phyloP scores from a whole-genome alignment of 345 rosid species.

The rapeseed (Brassica napus) region Da-Ae NC_063438.1:19725501-19726000 shows the following conservation, averaged over 20 bases:
- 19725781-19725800: neutral
- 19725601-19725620: too few relatives aligned
- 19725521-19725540: constrained; percentile 97
- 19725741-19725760: neutral
- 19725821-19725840: too few relatives aligned
- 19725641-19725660: too few relatives aligned
- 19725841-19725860: too few relatives aligned
- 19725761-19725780: neutral
- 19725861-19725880: too few relatives aligned
- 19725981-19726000: too few relatives aligned
- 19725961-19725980: too few relatives aligned
- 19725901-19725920: too few relatives aligned
- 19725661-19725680: neutral
- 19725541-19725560: constrained; percentile 38
- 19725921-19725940: too few relatives aligned
- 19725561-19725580: constrained; percentile 78
- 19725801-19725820: neutral
- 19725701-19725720: neutral
- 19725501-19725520: constrained; percentile 90
- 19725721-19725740: neutral
- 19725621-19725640: too few relatives aligned
- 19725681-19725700: neutral
- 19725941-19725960: too few relatives aligned
- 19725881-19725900: too few relatives aligned
- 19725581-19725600: neutral